Evolutionary conservation across 352 stramenopile species (phyloP).

Genomic region (Phytophthora hybrid): DNA sequence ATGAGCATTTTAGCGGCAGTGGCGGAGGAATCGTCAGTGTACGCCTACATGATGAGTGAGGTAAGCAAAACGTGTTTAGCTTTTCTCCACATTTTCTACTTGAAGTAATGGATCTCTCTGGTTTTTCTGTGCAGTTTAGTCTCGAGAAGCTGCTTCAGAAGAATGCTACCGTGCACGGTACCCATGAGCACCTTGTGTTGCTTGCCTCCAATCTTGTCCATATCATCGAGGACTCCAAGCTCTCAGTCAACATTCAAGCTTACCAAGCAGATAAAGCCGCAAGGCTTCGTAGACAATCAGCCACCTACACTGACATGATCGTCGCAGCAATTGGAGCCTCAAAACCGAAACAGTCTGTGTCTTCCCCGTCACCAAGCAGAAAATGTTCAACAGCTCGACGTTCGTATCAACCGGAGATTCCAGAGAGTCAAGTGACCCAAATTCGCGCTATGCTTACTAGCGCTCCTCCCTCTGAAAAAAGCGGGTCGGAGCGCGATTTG

Average conservation of each 20-base stretch:
- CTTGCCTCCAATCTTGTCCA: conserved; percentile 50
- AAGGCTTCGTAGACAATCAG: conserved; percentile 42
- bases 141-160: conserved; percentile 54
- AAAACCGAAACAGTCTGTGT: conserved; percentile 18
- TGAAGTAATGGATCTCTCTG: neutral
- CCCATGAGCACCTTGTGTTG: conserved; percentile 54
- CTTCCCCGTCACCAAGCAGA: conserved; percentile 4
- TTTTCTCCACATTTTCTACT: neutral
- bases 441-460: conserved; percentile 9
- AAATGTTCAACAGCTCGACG: conserved; percentile 1
- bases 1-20: conserved; percentile 59
- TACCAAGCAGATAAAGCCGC: conserved; percentile 49
- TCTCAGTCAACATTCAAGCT: conserved; percentile 41
- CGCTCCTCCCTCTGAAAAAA: conserved; percentile 1
- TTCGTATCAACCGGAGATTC: neutral
- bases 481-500: conserved; percentile 12
- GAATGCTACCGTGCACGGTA: conserved; percentile 49
- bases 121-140: conserved; percentile 19
- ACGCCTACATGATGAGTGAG: conserved; percentile 72
- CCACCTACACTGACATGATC: conserved; percentile 46
- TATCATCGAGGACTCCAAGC: conserved; percentile 54
- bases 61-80: conserved; percentile 20
- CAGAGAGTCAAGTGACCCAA: conserved; percentile 2
- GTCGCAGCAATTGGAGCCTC: conserved; percentile 27
- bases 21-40: conserved; percentile 52